Conservation (phyloP, 192 early-diverging fungal species). For the Anaeromyces robustus region DNA sequence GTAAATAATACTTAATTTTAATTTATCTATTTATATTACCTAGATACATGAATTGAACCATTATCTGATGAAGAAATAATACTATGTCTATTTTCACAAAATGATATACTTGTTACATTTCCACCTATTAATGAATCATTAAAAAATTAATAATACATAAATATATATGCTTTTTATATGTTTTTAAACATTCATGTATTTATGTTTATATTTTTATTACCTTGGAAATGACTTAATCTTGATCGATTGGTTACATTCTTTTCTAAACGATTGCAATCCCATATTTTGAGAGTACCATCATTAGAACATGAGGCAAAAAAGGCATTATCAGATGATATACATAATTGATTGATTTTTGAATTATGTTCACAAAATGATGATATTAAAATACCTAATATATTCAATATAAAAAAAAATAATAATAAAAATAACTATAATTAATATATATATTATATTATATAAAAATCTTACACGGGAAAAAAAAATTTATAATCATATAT, state of each 20-base stretch:
- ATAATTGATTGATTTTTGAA: slow-evolving; percentile 20
- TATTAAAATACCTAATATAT: slow-evolving; percentile 27
- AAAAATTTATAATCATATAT: no score
- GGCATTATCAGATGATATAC: slow-evolving; percentile 22
- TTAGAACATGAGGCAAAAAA: slow-evolving; percentile 31
- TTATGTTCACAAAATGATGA: slow-evolving; percentile 72
- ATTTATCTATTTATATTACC: slow-evolving; percentile 20
- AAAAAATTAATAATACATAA: not conserved
- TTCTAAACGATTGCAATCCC: slow-evolving; percentile 45
- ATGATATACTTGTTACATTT: slow-evolving; percentile 55
- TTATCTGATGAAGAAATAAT: slow-evolving; percentile 64
- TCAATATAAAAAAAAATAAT: no score
- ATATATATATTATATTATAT: no score
- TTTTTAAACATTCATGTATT: no score
- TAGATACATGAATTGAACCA: slow-evolving; percentile 62
- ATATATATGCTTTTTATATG: not conserved
- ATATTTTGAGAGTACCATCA: slow-evolving; percentile 31
- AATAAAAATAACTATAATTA: no score
- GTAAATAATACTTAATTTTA: no score
- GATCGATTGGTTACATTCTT: slow-evolving; percentile 72
- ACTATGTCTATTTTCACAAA: slow-evolving; percentile 62
- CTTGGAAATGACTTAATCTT: slow-evolving; percentile 50
- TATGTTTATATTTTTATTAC: slow-evolving; percentile 13
- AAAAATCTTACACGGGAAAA: no score
- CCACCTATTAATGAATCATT: slow-evolving; percentile 29